Percentiles rank a stretch among this genome's conserved stretches.
These are phyloP conservation scores for Coelastrella sp. DNA, from an alignment of 139 green algal genomes.

Conservation along the genomic window DNA sequence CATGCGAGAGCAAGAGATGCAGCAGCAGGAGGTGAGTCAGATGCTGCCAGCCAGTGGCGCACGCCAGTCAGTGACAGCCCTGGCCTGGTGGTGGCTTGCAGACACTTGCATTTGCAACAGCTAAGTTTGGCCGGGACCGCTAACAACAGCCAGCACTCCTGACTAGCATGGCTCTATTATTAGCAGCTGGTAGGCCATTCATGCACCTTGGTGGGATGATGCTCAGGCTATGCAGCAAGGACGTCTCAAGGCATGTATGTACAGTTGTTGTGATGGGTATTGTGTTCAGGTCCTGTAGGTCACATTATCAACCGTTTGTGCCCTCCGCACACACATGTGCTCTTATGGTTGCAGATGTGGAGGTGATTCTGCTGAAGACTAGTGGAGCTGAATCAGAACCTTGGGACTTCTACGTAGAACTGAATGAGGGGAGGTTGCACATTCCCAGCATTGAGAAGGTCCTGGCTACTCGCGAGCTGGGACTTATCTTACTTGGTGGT, in stretches of 20 bases:
- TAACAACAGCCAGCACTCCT: not conserved
- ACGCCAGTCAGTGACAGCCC: too few relatives aligned
- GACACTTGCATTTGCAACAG: not conserved
- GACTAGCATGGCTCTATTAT: not conserved
- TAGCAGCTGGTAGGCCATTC: not conserved
- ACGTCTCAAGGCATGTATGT: not conserved
- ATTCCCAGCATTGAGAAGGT: not conserved
- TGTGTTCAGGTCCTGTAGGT: not conserved
- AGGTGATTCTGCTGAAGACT: not conserved
- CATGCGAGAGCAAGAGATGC: too few relatives aligned
- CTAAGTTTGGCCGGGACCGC: not conserved
- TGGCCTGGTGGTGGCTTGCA: too few relatives aligned
- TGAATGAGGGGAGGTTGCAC: not conserved
- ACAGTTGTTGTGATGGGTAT: not conserved
- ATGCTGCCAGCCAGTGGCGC: too few relatives aligned
- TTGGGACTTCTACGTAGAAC: not conserved
- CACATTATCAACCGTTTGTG: not conserved
- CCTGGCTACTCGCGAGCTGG: not conserved
- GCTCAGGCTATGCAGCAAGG: not conserved
- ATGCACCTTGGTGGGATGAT: not conserved
- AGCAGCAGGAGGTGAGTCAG: too few relatives aligned
- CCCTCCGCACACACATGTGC: not conserved
- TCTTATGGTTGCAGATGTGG: not conserved
- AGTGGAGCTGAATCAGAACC: not conserved
- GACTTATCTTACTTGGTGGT: not conserved